Evolutionary conservation across 768 basidiomycete species (phyloP).

Genomic region (Podaxis sp.): DNA sequence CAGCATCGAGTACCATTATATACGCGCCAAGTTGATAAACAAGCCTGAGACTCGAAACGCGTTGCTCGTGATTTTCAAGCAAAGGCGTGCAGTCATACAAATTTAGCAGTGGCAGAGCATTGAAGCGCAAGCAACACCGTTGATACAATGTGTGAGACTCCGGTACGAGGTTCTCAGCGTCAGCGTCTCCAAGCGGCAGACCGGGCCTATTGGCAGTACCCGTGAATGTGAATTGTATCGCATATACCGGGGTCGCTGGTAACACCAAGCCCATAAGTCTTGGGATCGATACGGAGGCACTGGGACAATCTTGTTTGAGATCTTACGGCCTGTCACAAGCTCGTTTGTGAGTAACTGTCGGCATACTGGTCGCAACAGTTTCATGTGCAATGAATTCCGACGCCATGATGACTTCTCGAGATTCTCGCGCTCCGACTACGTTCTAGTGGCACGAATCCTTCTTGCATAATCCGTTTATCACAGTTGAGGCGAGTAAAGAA

Average conservation of each 20-base stretch:
- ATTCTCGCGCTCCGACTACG: not conserved
- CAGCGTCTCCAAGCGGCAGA: not conserved
- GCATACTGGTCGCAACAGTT: not conserved
- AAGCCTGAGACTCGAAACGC: not conserved
- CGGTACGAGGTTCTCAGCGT: conserved; percentile 1
- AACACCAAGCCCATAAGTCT: not conserved
- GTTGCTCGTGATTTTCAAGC: not conserved
- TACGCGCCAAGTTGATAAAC: not conserved
- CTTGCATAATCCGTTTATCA: not conserved
- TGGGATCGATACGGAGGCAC: no score
- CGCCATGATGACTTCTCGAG: not conserved
- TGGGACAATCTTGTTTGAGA: no score
- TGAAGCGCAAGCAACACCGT: not conserved
- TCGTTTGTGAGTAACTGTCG: not conserved
- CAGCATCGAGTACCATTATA: not conserved
- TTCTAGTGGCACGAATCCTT: not conserved
- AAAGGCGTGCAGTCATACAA: not conserved
- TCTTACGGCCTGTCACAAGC: no score
- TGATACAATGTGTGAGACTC: not conserved
- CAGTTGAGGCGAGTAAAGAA: not conserved
- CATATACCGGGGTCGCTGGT: not conserved
- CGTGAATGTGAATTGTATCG: not conserved
- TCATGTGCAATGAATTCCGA: not conserved
- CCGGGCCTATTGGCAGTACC: not conserved
- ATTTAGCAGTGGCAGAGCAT: not conserved